Conservation (phyloP, 768 basidiomycete species). For the Mycena crocata region DNA sequence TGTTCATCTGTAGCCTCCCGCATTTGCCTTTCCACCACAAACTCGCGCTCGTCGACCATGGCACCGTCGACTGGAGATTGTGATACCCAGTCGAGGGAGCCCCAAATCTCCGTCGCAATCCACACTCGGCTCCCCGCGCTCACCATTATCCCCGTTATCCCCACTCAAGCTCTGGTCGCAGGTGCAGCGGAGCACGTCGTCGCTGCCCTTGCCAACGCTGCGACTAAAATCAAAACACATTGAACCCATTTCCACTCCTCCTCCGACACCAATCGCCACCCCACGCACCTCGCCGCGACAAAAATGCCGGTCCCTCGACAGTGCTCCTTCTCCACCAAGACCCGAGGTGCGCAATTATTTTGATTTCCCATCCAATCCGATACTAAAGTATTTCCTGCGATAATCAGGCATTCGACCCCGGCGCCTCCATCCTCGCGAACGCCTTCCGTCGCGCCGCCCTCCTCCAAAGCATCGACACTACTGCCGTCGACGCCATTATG, state of each 20-base stretch:
- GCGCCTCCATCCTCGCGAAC: too few species aligned
- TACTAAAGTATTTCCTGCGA: too few species aligned
- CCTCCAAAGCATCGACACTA: too few species aligned
- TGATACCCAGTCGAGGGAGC: not conserved
- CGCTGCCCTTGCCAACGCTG: not conserved
- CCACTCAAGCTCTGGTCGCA: not conserved
- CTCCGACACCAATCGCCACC: not conserved
- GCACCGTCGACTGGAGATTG: not conserved
- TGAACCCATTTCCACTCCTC: not conserved
- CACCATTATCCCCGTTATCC: not conserved
- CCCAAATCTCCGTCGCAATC: not conserved
- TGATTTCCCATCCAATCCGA: too few species aligned
- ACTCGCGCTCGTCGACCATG: not conserved
- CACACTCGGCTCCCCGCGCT: not conserved
- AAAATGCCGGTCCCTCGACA: too few species aligned
- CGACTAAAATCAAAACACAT: conserved; percentile 4
- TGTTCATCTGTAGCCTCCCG: not conserved
- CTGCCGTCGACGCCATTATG: too few species aligned
- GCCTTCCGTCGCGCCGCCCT: too few species aligned
- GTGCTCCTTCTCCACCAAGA: too few species aligned
- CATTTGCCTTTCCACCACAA: not conserved
- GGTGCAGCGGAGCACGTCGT: not conserved
- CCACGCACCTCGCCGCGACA: too few species aligned
- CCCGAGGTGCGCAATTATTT: too few species aligned
- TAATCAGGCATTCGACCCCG: too few species aligned